Evolutionary conservation across 2,329 filamentous ascomycete species (phyloP), one percentile per base, ranked within the genome.

Genomic region (Sporothrix inflata): DNA sequence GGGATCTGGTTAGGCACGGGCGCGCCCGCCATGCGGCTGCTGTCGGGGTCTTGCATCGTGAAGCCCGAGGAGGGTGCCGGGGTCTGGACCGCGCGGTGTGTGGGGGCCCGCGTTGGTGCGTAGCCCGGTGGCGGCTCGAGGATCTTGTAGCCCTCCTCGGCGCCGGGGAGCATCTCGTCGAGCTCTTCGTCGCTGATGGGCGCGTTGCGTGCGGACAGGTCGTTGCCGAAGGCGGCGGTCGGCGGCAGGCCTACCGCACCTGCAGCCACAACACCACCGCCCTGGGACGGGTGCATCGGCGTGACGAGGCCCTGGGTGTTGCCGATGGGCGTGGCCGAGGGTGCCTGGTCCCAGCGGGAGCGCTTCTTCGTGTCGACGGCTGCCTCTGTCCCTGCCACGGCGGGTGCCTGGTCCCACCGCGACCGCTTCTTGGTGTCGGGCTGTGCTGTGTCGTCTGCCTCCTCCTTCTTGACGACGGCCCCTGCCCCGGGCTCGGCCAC

Each of bases 31-130:
- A 92, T 85, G 75, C 94, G 89, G 73, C 90, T 90, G 79, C 92
- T 94, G 76, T 97, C 94, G 9, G 94, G 93, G 76, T 99, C 94
- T 80, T 98, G 96, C 90, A 98, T 97, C 91, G 97, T 96, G 83
- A 98, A 99, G 2, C 96, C 96, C 55, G 88, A 89, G 30, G 92
- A 86, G n/a, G 93, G 89, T 16, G 90, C 87, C 51, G 93, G 90
- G 16, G 94, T 92, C 51, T 90, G 87, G 83, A 90, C 89, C 57
- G 93, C 83, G 79, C 93, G 93, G 80, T 94, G 89, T 47, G 94
- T 87, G 68, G 93, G 89, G 45, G 92, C 90, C 70, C 92, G 90
- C 34, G 94, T 88, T 5, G 94, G 94, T 63, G 93, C 94, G 79
- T 98, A 99, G 45, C 96, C 96, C 4, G 94, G 92, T 42, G 96